phyloP scores from a whole-genome alignment of 164 flowering plant genomes.

The Liriodendron chinense region DNA sequence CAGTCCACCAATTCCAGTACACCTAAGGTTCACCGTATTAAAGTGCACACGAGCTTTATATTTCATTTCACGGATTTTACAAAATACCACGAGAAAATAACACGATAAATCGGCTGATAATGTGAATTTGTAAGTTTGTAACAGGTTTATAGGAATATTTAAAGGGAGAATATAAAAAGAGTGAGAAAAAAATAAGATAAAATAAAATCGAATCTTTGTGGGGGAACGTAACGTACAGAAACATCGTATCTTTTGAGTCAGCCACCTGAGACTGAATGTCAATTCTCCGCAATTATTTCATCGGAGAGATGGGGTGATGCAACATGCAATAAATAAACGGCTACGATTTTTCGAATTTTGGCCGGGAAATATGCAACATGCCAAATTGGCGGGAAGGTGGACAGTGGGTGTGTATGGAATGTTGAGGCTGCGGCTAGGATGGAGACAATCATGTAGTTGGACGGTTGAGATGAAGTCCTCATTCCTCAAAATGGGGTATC shows the following conservation, averaged over 20 bases:
- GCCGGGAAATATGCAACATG: not conserved
- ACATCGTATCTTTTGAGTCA: slow-evolving; percentile 38
- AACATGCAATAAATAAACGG: not conserved
- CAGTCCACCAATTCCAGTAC: not conserved
- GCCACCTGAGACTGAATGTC: slow-evolving; percentile 30
- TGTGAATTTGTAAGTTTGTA: not conserved
- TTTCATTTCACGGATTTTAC: too few species aligned
- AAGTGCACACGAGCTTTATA: too few species aligned
- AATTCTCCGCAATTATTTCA: slow-evolving; percentile 29
- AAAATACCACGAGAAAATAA: not conserved
- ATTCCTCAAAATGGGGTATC: too few species aligned
- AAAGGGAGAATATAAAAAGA: not conserved
- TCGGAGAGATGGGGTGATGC: slow-evolving; percentile 13
- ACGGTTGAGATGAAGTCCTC: too few species aligned
- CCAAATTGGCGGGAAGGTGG: slow-evolving; percentile 19
- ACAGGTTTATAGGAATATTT: not conserved
- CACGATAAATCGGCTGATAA: not conserved
- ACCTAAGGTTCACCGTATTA: not conserved
- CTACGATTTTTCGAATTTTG: slow-evolving; percentile 12
- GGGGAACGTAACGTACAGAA: not conserved
- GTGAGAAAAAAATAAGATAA: not conserved
- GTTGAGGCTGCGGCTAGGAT: too few species aligned
- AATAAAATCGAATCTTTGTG: slow-evolving; percentile 3
- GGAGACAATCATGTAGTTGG: too few species aligned
- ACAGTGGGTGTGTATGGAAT: not conserved